Evolutionary conservation across 352 stramenopile species (phyloP).

Genomic region (Poterioochromonas sp.): DNA sequence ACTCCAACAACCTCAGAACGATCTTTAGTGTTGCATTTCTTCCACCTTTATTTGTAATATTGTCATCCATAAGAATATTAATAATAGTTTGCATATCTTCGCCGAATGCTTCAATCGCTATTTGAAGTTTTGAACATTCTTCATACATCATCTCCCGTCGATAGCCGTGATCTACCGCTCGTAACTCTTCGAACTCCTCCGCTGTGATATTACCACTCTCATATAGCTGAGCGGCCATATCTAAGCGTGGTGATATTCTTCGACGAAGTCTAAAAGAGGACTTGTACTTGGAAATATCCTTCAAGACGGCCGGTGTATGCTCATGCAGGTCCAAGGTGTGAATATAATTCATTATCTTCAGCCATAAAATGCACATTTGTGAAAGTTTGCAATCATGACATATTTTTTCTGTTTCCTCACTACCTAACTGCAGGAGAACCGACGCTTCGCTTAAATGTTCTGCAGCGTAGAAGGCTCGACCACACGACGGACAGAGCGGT

Average conservation of each 20-base stretch:
- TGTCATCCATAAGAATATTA: slow-evolving; percentile 67
- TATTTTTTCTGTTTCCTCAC: not conserved
- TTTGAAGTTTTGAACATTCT: slow-evolving; percentile 64
- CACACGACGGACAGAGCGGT: not conserved
- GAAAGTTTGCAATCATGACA: slow-evolving; percentile 18
- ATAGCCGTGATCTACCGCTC: slow-evolving; percentile 65
- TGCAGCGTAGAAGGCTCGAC: not conserved
- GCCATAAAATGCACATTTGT: slow-evolving; percentile 62
- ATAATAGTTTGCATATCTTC: slow-evolving; percentile 71
- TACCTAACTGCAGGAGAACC: slow-evolving; percentile 2
- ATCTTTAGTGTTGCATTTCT: slow-evolving; percentile 67
- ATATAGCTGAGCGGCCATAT: slow-evolving; percentile 70
- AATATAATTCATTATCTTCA: slow-evolving; percentile 69
- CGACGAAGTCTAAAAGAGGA: slow-evolving; percentile 64
- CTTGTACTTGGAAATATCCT: slow-evolving; percentile 14
- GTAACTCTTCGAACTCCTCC: slow-evolving; percentile 70
- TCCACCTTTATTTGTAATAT: slow-evolving; percentile 68
- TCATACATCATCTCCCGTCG: slow-evolving; percentile 68
- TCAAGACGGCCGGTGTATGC: slow-evolving; percentile 64
- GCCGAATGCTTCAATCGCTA: slow-evolving; percentile 68
- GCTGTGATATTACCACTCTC: slow-evolving; percentile 66
- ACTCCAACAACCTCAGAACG: slow-evolving; percentile 65
- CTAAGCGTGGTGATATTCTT: slow-evolving; percentile 63
- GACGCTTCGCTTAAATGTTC: not conserved
- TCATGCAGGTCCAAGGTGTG: slow-evolving; percentile 69